Conservation (phyloP, 805 yeast genomes). For the Blastobotrys mokoenaii region DNA sequence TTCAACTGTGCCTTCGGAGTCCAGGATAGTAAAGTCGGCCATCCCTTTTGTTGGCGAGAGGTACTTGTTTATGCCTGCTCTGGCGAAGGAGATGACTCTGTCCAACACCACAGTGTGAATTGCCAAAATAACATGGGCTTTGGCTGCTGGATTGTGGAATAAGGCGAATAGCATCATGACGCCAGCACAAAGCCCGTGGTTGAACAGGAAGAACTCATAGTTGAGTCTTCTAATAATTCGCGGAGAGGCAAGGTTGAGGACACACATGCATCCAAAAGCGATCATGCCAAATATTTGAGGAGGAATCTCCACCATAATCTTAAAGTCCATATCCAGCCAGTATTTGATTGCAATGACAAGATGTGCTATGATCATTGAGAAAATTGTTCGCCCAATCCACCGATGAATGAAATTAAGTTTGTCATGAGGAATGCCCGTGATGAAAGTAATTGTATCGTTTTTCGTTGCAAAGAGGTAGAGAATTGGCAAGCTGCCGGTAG, state of each 20-base stretch:
- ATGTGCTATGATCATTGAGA: constrained; percentile 32
- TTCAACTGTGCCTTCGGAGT: constrained; percentile 32
- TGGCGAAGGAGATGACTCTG: constrained; percentile 28
- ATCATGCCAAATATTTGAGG: constrained; percentile 45
- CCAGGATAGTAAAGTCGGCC: constrained; percentile 34
- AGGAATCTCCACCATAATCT: constrained; percentile 37
- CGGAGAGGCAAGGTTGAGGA: constrained; percentile 32
- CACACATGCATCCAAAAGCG: constrained; percentile 32
- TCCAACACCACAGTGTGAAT: constrained; percentile 38
- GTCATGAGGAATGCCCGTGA: constrained; percentile 38
- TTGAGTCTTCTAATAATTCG: constrained; percentile 32
- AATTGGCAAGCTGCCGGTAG: constrained; percentile 34
- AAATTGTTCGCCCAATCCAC: constrained; percentile 38
- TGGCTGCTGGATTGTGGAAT: constrained; percentile 34
- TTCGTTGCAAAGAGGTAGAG: constrained; percentile 33
- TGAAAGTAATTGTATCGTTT: constrained; percentile 32
- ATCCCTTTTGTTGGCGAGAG: constrained; percentile 33
- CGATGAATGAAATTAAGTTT: constrained; percentile 34
- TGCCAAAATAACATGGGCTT: constrained; percentile 32
- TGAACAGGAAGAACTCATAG: constrained; percentile 37
- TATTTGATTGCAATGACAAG: constrained; percentile 29
- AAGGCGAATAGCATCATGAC: constrained; percentile 36
- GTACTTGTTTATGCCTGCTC: constrained; percentile 29
- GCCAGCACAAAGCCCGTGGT: constrained; percentile 35
- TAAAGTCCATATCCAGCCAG: constrained; percentile 35